These are phyloP conservation scores for Venturia aucupariae DNA, from an alignment of 2,329 filamentous ascomycete genomes.

Conservation along the genomic window DNA sequence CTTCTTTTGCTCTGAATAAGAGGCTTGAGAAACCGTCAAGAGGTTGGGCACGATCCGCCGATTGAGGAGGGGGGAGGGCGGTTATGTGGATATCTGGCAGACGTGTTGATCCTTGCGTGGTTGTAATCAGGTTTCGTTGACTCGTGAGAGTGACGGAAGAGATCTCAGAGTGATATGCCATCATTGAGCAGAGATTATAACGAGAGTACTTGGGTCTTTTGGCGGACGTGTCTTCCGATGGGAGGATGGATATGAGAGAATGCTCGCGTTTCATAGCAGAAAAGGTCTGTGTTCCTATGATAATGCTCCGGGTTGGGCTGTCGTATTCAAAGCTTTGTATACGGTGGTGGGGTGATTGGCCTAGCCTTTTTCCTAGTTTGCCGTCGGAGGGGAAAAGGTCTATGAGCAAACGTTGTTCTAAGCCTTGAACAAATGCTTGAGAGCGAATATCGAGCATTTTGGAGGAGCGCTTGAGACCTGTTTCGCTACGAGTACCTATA, in stretches of 20 bases:
- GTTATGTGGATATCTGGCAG: constrained; percentile 23
- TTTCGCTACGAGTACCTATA: neutral
- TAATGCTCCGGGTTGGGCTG: neutral
- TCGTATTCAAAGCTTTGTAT: constrained; percentile 8
- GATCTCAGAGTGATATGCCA: constrained; percentile 21
- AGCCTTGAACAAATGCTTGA: constrained; percentile 1
- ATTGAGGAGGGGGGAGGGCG: constrained; percentile 19
- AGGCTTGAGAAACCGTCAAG: constrained; percentile 20
- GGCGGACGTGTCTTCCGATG: neutral
- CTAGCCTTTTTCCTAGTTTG: neutral
- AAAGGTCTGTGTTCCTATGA: neutral
- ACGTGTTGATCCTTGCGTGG: constrained; percentile 24
- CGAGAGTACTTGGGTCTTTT: constrained; percentile 18
- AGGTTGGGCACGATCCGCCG: constrained; percentile 17
- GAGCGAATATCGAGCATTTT: neutral
- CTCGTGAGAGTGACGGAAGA: constrained; percentile 26
- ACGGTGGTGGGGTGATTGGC: neutral
- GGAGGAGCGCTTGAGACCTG: neutral
- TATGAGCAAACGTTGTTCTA: neutral
- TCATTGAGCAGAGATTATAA: constrained; percentile 21
- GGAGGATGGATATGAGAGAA: neutral
- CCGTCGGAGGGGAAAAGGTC: neutral
- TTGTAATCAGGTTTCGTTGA: constrained; percentile 24
- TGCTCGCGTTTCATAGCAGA: too few relatives aligned
- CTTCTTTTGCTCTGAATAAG: constrained; percentile 22